Conservation (phyloP, 371 early-diverging fungal species). For the Syncephalastrum sp. region DNA sequence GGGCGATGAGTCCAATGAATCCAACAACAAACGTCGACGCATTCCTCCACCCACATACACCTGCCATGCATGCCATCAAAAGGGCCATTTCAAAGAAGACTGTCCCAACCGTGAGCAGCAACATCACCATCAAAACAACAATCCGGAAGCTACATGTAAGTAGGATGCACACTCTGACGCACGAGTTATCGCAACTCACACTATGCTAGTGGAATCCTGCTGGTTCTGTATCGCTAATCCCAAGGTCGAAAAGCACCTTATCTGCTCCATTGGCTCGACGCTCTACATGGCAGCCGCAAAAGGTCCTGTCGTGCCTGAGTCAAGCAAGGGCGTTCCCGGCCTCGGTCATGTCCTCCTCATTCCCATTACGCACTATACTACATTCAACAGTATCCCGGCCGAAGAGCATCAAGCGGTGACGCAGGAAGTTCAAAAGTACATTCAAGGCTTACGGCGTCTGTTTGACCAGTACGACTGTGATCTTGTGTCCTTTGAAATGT, state of each 20-base stretch:
- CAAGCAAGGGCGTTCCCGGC: slow-evolving; percentile 47
- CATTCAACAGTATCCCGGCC: slow-evolving; percentile 44
- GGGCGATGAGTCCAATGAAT: slow-evolving; percentile 50
- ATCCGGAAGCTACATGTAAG: no score
- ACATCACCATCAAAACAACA: no score
- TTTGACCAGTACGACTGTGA: slow-evolving; percentile 52
- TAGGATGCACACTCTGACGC: no score
- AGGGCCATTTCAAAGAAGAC: no score
- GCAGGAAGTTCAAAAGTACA: slow-evolving; percentile 62
- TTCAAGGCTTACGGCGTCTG: slow-evolving; percentile 44
- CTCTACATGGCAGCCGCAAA: slow-evolving; percentile 78
- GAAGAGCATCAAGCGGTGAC: slow-evolving; percentile 40
- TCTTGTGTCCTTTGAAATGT: slow-evolving; percentile 74
- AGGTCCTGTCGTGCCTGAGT: slow-evolving; percentile 56
- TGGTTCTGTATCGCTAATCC: slow-evolving; percentile 91
- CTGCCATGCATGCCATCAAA: not conserved
- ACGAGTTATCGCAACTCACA: not conserved
- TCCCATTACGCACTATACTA: slow-evolving; percentile 69
- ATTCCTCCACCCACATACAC: not conserved
- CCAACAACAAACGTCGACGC: slow-evolving; percentile 43
- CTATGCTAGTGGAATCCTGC: slow-evolving; percentile 51
- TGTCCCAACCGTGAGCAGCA: no score
- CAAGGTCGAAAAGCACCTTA: slow-evolving; percentile 75
- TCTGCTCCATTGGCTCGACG: slow-evolving; percentile 71
- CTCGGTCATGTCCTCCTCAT: slow-evolving; percentile 74